phyloP scores from a whole-genome alignment of 75 land plant species.

The Selaginella moellendorffii region DNA sequence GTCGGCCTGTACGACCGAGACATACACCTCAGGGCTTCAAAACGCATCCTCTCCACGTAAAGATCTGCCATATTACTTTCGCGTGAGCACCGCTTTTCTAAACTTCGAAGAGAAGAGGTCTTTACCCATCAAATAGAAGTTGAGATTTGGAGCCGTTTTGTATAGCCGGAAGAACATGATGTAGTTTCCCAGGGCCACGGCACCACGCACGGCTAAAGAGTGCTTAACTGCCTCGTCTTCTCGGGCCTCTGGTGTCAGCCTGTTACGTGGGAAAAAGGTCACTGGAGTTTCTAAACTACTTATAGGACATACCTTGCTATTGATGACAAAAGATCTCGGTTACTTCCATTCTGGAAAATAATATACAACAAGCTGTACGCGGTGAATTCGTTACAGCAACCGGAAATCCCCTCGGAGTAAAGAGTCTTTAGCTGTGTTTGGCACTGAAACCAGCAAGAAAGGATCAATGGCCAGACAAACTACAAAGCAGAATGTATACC shows the following conservation, averaged over 20 bases:
- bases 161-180: slow-evolving; percentile 68
- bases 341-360: slow-evolving; percentile 60
- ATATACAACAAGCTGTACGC: slow-evolving; percentile 75
- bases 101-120: background rate
- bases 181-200: slow-evolving; percentile 78
- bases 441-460: slow-evolving; percentile 44
- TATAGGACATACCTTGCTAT: slow-evolving; percentile 50
- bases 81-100: slow-evolving; percentile 33
- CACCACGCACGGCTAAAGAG: slow-evolving; percentile 81
- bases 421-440: slow-evolving; percentile 76
- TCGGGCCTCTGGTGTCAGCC: slow-evolving; percentile 59
- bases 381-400: slow-evolving; percentile 68
- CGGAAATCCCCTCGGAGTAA: slow-evolving; percentile 86
- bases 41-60: slow-evolving; percentile 86
- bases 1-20: slow-evolving; percentile 86
- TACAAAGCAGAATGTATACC: slow-evolving; percentile 37
- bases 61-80: slow-evolving; percentile 49
- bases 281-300: slow-evolving; percentile 33
- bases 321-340: slow-evolving; percentile 61
- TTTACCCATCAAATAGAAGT: slow-evolving; percentile 78
- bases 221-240: slow-evolving; percentile 63
- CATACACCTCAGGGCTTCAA: slow-evolving; percentile 77
- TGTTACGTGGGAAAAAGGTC: slow-evolving; percentile 27
- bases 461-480: background rate
- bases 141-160: slow-evolving; percentile 71